phyloP scores from a whole-genome alignment of 352 stramenopile genomes.

The Globisporangium splendens region DNA sequence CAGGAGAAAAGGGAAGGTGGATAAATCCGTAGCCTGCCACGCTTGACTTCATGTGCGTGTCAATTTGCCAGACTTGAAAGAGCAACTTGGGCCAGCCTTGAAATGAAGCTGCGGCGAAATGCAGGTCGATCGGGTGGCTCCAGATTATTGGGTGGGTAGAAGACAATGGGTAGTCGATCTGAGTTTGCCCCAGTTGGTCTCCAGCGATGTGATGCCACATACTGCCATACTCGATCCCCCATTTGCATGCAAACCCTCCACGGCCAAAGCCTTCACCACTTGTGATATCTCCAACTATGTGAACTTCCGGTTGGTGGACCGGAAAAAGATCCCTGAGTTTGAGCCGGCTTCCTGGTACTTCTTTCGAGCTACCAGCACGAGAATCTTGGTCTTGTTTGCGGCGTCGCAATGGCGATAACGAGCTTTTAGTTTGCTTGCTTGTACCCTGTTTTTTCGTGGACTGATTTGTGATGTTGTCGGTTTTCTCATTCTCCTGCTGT shows the following conservation, averaged over 20 bases:
- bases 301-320: constrained; percentile 56
- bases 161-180: constrained; percentile 45
- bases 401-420: constrained; percentile 10
- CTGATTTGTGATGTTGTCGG: neutral
- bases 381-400: neutral
- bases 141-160: constrained; percentile 33
- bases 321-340: constrained; percentile 30
- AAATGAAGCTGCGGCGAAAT: constrained; percentile 53
- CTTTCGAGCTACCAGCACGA: neutral
- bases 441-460: no score
- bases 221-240: constrained; percentile 58
- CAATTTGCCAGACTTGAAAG: constrained; percentile 59
- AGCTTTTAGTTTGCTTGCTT: constrained; percentile 4
- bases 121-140: constrained; percentile 65
- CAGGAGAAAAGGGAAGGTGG: constrained; percentile 46
- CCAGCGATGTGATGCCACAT: constrained; percentile 57
- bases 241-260: constrained; percentile 58
- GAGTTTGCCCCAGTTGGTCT: constrained; percentile 55
- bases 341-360: constrained; percentile 1
- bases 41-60: constrained; percentile 44
- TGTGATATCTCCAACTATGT: constrained; percentile 67
- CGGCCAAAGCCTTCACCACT: constrained; percentile 46
- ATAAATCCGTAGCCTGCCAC: constrained; percentile 60
- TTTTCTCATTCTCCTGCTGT: neutral
- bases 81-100: constrained; percentile 64